Evolutionary conservation across 1,139 yeast genomes (phyloP), one percentile per base, ranked within the genome.

Genomic region (Kodamaea alishanica): DNA sequence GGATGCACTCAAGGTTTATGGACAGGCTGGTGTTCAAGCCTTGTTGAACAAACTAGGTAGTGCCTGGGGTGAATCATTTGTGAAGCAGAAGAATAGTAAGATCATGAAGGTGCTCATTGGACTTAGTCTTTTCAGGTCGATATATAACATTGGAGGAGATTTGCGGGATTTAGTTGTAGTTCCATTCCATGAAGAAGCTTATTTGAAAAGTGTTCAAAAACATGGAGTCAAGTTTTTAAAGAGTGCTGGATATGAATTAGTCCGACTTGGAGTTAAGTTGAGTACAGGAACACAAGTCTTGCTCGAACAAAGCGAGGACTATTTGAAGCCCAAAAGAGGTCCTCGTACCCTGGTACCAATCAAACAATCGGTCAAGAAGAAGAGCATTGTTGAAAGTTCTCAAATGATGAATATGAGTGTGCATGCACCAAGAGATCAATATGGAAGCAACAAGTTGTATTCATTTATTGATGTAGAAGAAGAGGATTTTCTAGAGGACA

Each of bases 241-340:
- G 49, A 81, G 84, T 8, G 84, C 97, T 0, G 79, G 95, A 2
- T 84, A 82, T 42, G 97, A 90, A 57, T 61, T 90, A 28, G 68
- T 90, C 32, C 82, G 83, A 50, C 66, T 92, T 37, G 96, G 97
- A 0, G 95, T 86, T 0, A 87, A 84, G 51, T 57, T 90, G 28
- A 94, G 95, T 1, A 84, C 90, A 4, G 97, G 97, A 0, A 87
- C 97, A 0, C 97, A 89, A 55, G 80, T 81, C 0, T 61, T 87
- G 7, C 64, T 90, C 37, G 97, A 89, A 50, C 79, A 77, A 43
- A 84, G 95, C 0, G 97, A 90, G 55, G 84, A 79, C 45, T 73
- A 75, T 4, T 63, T 85, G 40, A 27, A 32, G 26, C 35, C 35
- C 2, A 26, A 25, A 24, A 10, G 20, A 15, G 20, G 20, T 15